Conservation (phyloP, 2,329 filamentous ascomycete genomes). For the Neopestalotiopsis rosae region DNA sequence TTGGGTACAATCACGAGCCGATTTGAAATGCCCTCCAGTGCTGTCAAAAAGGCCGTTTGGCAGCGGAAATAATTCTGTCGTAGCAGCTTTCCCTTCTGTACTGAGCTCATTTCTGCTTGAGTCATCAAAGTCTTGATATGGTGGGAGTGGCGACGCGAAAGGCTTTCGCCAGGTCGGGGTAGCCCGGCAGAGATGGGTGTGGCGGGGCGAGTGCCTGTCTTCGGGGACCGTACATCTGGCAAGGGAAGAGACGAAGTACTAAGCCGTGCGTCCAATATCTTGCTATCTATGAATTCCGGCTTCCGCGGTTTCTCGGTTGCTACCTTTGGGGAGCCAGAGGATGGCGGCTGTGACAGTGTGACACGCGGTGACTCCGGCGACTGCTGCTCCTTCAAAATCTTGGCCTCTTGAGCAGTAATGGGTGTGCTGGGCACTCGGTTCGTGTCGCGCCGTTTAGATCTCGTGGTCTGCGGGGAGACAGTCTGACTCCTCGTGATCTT, state of each 20-base stretch:
- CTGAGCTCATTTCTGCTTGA: slow-evolving; percentile 64
- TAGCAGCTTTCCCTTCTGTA: slow-evolving; percentile 74
- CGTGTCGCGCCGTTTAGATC: slow-evolving; percentile 55
- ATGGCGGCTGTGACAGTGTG: slow-evolving; percentile 7
- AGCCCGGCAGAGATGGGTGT: slow-evolving; percentile 64
- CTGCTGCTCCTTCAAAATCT: slow-evolving; percentile 17
- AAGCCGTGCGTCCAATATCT: slow-evolving; percentile 62
- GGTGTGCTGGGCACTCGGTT: slow-evolving; percentile 52
- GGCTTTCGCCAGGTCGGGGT: slow-evolving; percentile 51
- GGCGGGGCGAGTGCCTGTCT: slow-evolving; percentile 55
- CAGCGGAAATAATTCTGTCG: slow-evolving; percentile 84
- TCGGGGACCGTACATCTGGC: slow-evolving; percentile 63
- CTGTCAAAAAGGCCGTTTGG: slow-evolving; percentile 80
- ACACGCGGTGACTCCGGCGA: slow-evolving; percentile 16
- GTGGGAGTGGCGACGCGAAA: slow-evolving; percentile 66
- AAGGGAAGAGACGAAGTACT: slow-evolving; percentile 73
- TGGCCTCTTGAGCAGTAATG: slow-evolving; percentile 37
- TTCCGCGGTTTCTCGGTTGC: slow-evolving; percentile 37
- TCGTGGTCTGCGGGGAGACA: slow-evolving; percentile 56
- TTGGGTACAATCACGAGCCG: slow-evolving; percentile 84
- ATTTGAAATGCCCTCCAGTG: slow-evolving; percentile 83
- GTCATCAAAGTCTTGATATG: slow-evolving; percentile 61
- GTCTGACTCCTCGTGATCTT: slow-evolving; percentile 74
- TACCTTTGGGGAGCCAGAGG: slow-evolving; percentile 9
- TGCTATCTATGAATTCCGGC: slow-evolving; percentile 56